phyloP scores from a whole-genome alignment of 1,284 basidiomycete genomes.

The Rhodotorula sp. region DNA sequence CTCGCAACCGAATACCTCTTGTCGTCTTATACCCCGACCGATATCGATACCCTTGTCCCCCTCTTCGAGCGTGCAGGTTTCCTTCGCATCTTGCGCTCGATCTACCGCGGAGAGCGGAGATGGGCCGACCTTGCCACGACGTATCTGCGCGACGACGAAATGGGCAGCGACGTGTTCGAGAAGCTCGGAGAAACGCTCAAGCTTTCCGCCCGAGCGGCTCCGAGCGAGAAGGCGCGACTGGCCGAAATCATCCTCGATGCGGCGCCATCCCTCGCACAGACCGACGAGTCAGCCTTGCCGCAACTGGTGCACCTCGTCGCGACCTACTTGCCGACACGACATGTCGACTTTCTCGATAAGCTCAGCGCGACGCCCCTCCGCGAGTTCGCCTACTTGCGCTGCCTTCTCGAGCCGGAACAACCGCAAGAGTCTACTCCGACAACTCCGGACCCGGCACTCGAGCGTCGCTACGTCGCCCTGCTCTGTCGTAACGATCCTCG shows the following conservation, averaged over 20 bases:
- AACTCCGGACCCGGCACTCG: slow-evolving; percentile 53
- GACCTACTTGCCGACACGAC: slow-evolving; percentile 63
- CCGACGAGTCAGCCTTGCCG: slow-evolving; percentile 57
- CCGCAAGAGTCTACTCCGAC: slow-evolving; percentile 6
- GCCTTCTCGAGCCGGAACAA: slow-evolving; percentile 66
- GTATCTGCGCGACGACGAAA: slow-evolving; percentile 71
- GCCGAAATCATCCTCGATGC: slow-evolving; percentile 35
- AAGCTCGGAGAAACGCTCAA: slow-evolving; percentile 32
- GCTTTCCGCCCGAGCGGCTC: slow-evolving; percentile 17
- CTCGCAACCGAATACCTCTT: slow-evolving; percentile 93
- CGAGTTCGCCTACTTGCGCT: slow-evolving; percentile 74
- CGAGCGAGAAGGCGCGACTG: slow-evolving; percentile 14
- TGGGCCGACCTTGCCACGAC: slow-evolving; percentile 75
- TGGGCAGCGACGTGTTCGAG: slow-evolving; percentile 63
- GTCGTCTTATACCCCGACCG: slow-evolving; percentile 82
- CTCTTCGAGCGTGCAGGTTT: slow-evolving; percentile 83
- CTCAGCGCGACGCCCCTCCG: slow-evolving; percentile 55
- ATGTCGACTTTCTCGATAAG: slow-evolving; percentile 55
- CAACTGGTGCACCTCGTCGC: slow-evolving; percentile 76
- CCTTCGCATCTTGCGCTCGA: slow-evolving; percentile 79
- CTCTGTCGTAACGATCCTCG: slow-evolving; percentile 69
- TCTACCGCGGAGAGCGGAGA: slow-evolving; percentile 70
- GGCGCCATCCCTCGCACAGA: slow-evolving; percentile 31
- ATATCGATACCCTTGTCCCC: slow-evolving; percentile 64
- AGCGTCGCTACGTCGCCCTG: slow-evolving; percentile 67